Base-by-base conservation (phyloP, 164 flowering plant species). In the Liquidambar formosana region DNA sequence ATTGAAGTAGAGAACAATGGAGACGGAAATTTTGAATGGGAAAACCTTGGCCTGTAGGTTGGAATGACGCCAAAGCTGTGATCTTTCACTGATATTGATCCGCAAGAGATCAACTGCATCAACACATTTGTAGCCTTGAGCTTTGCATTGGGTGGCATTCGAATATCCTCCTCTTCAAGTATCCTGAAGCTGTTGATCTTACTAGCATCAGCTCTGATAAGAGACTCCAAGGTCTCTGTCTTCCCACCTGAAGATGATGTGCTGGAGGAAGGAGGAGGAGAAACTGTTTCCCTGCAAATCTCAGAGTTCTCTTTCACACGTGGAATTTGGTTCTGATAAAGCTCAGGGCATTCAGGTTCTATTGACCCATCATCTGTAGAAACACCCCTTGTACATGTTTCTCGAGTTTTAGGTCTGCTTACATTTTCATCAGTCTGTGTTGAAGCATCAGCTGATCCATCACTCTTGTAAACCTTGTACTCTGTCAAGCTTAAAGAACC, bases 91-190 rank as follows among this genome's bases (percentile, higher is more conserved):
- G 96, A 78, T 68, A 96, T 79, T 22, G 98, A 96, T 38, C 99
- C 99, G 74, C 99, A 96, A 0, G 98, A 89, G 59, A 96, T 89
- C 71, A 96, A 71, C 68, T 96, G 99, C 96, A 96, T 84, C 68
- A 93, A 66, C 80, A 89, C 66, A 61, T 88, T 85, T n/a, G 96
- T 76, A 47, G 96, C 87, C 85, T 86, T 93, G 26, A 87, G 73
- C 77, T 88, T 89, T 23, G 81, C 66, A 73, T 74, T 75, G 49
- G 79, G 57, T n/a, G 88, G 79, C 73, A 68, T 73, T 22, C 75
- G 79, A 48, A 77, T 28, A 14, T 84, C 91, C 71, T 86, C 98
- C 75, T 90, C 94, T 73, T 89, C 91, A 48, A 82, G 82, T 72
- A 82, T 84, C 71, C 94, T 81, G 69, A 83, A 89, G 72, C 94